Conservation (phyloP, 2,329 filamentous ascomycete genomes). For the Monosporascus ibericus region DNA sequence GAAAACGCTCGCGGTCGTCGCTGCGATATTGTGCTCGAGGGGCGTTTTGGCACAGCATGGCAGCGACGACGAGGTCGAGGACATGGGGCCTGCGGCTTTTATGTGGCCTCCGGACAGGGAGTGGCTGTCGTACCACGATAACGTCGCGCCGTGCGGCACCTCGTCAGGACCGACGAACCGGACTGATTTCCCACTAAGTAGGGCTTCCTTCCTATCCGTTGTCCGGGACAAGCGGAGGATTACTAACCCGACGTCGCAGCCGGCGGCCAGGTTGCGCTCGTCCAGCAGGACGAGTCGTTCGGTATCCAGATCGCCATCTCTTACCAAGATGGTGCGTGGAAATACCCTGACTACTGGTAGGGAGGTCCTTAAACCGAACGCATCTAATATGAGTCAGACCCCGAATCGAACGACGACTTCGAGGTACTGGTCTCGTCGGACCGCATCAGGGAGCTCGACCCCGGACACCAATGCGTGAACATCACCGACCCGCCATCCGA, state of each 20-base stretch:
- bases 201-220: constrained; percentile 9
- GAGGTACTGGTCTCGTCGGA: constrained; percentile 29
- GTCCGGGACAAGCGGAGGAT: background rate
- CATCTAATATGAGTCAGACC: constrained; percentile 23
- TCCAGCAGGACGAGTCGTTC: constrained; percentile 52
- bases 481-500: constrained; percentile 28
- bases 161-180: constrained; percentile 39
- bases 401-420: constrained; percentile 33
- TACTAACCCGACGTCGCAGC: constrained; percentile 26
- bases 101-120: constrained; percentile 53
- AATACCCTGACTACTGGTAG: no score
- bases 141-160: constrained; percentile 52
- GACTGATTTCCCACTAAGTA: constrained; percentile 51
- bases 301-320: constrained; percentile 48
- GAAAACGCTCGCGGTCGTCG: background rate
- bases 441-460: constrained; percentile 32
- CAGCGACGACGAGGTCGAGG: constrained; percentile 40
- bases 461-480: constrained; percentile 40
- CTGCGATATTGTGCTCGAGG: background rate
- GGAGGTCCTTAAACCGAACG: background rate
- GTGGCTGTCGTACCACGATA: constrained; percentile 50
- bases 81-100: constrained; percentile 34
- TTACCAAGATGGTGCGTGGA: constrained; percentile 38
- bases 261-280: constrained; percentile 48
- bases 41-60: background rate